phyloP scores from a whole-genome alignment of 139 green algal species.

The Picochlorum sp. region DNA sequence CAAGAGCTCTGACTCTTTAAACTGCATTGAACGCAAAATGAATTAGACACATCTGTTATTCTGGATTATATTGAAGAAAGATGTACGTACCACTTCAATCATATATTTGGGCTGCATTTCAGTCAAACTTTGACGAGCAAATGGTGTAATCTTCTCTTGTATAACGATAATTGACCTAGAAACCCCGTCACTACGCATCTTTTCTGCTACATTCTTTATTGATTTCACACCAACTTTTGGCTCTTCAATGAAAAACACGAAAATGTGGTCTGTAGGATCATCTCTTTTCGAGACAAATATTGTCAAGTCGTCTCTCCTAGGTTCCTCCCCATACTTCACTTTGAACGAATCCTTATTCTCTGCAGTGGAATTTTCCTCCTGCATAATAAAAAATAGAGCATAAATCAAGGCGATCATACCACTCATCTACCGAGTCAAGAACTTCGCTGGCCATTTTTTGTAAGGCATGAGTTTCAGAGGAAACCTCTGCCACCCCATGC shows the following conservation, averaged over 20 bases:
- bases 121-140: conserved; percentile 56
- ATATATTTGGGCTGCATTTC: conserved; percentile 69
- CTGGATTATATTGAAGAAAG: background rate
- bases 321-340: conserved; percentile 67
- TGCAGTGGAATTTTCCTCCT: conserved; percentile 64
- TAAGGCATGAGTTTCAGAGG: no score
- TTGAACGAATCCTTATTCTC: conserved; percentile 61
- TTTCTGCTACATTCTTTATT: conserved; percentile 83
- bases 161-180: conserved; percentile 83
- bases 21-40: conserved; percentile 30
- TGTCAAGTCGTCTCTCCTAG: conserved; percentile 70
- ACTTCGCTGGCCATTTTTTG: no score
- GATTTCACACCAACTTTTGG: conserved; percentile 92
- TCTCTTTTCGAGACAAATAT: conserved; percentile 58
- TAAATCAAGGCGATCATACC: background rate
- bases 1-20: conserved; percentile 83
- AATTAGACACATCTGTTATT: background rate
- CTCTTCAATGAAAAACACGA: conserved; percentile 94
- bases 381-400: background rate
- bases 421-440: background rate
- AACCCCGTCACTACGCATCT: conserved; percentile 82
- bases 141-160: conserved; percentile 55
- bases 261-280: conserved; percentile 65
- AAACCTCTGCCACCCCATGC: no score
- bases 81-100: conserved; percentile 57